Percentiles rank a stretch among this genome's conserved stretches.
Conservation (phyloP, 1,139 yeast genomes). For the Taphrina betulina region DNA sequence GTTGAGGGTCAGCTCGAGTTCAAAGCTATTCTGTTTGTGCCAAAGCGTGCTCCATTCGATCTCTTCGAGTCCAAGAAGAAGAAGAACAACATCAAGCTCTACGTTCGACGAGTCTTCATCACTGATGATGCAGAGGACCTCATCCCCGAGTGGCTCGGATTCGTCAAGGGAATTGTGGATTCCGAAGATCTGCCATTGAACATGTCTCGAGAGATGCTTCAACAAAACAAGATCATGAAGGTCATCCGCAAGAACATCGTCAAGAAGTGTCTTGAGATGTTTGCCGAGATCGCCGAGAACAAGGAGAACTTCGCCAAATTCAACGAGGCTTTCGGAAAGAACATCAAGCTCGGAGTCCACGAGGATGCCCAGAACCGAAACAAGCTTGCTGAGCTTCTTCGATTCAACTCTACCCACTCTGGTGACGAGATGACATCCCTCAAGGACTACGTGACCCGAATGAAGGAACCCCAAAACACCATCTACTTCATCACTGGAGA, state of each 20-base stretch:
- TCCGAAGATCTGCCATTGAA: conserved; percentile 99
- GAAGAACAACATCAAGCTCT: conserved; percentile 98
- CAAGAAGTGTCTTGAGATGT: conserved; percentile 97
- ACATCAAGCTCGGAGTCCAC: conserved; percentile 97
- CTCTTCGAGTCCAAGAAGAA: conserved; percentile 96
- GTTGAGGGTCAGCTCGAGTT: conserved; percentile 99
- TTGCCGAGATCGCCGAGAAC: conserved; percentile 99
- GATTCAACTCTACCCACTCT: conserved; percentile 96
- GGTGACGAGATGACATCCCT: conserved; percentile 90
- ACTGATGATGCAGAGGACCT: conserved; percentile 99
- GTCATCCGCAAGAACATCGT: conserved; percentile 99
- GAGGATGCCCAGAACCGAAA: conserved; percentile 98
- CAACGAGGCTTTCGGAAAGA: conserved; percentile 97
- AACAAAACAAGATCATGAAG: conserved; percentile 99
- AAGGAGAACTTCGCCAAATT: conserved; percentile 97
- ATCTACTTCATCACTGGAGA: conserved; percentile 99
- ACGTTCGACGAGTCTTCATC: conserved; percentile 99
- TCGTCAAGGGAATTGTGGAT: conserved; percentile 99
- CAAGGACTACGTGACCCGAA: conserved; percentile 96
- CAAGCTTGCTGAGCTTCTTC: conserved; percentile 91
- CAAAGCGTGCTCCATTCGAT: conserved; percentile 99
- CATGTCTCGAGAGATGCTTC: conserved; percentile 99
- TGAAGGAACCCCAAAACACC: conserved; percentile 99
- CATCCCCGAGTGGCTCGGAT: conserved; percentile 98
- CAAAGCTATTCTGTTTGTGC: conserved; percentile 95